phyloP scores from a whole-genome alignment of 78 protist genomes.

The Tieghemostelium lacteum region DNA sequence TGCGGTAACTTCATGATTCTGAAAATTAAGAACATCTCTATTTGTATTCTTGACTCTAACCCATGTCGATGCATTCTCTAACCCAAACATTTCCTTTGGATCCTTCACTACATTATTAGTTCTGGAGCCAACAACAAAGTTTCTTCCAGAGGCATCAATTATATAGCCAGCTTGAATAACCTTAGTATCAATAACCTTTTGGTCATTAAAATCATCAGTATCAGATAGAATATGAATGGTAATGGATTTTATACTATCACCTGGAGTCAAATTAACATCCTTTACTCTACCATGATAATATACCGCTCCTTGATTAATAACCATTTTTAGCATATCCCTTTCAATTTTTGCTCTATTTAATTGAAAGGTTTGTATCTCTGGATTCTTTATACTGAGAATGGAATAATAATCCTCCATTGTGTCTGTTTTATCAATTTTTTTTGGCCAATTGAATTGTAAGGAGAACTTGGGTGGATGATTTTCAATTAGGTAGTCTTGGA shows the following conservation, averaged over 20 bases:
- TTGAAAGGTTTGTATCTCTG: slow-evolving; percentile 24
- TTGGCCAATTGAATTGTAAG: slow-evolving; percentile 34
- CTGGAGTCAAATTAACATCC: slow-evolving; percentile 3
- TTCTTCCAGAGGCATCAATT: neutral
- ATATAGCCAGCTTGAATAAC: neutral
- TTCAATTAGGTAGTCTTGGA: slow-evolving; percentile 31
- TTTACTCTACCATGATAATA: slow-evolving; percentile 52
- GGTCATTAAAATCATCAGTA: slow-evolving; percentile 16
- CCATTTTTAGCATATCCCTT: slow-evolving; percentile 19
- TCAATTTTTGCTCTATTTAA: slow-evolving; percentile 34
- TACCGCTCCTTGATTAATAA: slow-evolving; percentile 1
- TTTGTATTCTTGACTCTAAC: slow-evolving; percentile 17
- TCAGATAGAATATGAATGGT: slow-evolving; percentile 23
- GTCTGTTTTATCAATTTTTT: neutral
- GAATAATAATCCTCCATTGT: slow-evolving; percentile 16
- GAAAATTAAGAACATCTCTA: neutral
- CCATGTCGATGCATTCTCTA: slow-evolving; percentile 23
- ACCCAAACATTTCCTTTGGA: slow-evolving; percentile 23
- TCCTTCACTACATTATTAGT: slow-evolving; percentile 19
- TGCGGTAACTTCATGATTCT: neutral
- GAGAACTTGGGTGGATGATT: slow-evolving; percentile 27
- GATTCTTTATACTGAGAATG: neutral
- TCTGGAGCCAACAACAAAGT: slow-evolving; percentile 3
- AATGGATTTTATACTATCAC: slow-evolving; percentile 6
- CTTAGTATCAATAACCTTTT: neutral